Evolutionary conservation across 306 rosid genomes (phyloP), one percentile per base, ranked within the genome.

Genomic region (Delonix regia): DNA sequence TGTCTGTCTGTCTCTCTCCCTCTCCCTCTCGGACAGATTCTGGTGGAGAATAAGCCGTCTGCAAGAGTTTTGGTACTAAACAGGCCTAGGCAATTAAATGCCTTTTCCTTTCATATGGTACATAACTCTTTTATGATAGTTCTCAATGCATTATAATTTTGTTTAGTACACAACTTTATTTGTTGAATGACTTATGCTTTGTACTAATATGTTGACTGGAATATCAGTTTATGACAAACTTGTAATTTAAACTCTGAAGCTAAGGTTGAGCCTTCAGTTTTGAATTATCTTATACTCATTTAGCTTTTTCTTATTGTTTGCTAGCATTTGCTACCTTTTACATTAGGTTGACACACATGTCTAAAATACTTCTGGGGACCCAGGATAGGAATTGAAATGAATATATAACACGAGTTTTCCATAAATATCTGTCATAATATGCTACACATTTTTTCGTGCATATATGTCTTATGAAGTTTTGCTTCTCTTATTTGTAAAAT

Each of bases 71-170:
- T 95, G 88, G 84, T 86, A 36, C 68, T 95, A 9, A 92, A 92
- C 85, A 87, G 99, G 79, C 87, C 94, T 11, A 90, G 80, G 71
- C 97, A 92, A 78, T 80, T 95, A 83, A 95, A 95, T 72, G 93
- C 98, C 28, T 85, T 92, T 47, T 89, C 91, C 65, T 79, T 38
- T 71, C 79, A 84, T 78, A 95, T 91, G 99, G 99, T 90, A 84
- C 34, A 2, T 8, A 77, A 36, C 41, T 73, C 12, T 14, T 28
- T 51, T 51, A 25, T 38, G 6, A 49, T 61, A 24, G 64, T 74
- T 78, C 73, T 38, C 15, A 24, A 18, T 45, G 4, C 59, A 24
- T 67, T 42, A 7, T 65, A 30, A 24, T 41, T 33, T 13, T 33
- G 19, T 79, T 63, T 41, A 4, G 8, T 45, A 9, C 44, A 4